Percentiles rank a stretch among this genome's conserved stretches.
phyloP scores from a whole-genome alignment of 2,329 filamentous ascomycete species.

The Sarocladium brachiariae region DNA sequence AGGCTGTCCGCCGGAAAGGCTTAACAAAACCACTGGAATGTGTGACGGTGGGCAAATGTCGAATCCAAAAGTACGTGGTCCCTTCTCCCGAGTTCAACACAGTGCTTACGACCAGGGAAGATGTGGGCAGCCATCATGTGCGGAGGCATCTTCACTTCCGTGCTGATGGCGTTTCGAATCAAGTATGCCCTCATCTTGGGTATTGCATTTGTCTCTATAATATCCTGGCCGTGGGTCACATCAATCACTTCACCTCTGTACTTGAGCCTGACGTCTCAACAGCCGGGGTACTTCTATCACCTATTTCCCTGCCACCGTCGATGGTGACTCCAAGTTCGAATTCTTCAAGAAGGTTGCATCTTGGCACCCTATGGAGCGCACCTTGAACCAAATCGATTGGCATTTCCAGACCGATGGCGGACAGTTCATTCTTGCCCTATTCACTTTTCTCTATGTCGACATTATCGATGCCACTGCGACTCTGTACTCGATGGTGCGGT shows the following conservation, averaged over 20 bases:
- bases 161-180: slow-evolving; percentile 73
- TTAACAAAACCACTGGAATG: slow-evolving; percentile 38
- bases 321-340: slow-evolving; percentile 58
- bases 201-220: slow-evolving; percentile 62
- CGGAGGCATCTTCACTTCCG: slow-evolving; percentile 70
- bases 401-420: slow-evolving; percentile 45
- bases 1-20: slow-evolving; percentile 57
- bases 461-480: slow-evolving; percentile 74
- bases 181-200: slow-evolving; percentile 71
- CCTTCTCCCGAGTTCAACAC: background rate
- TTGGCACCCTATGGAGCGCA: slow-evolving; percentile 62
- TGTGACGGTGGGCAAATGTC: slow-evolving; percentile 63
- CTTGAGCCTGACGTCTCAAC: background rate
- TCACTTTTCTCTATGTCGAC: slow-evolving; percentile 75
- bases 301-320: slow-evolving; percentile 60
- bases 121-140: slow-evolving; percentile 83
- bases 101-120: slow-evolving; percentile 25
- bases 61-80: slow-evolving; percentile 56
- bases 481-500: slow-evolving; percentile 75
- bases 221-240: slow-evolving; percentile 62
- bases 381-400: slow-evolving; percentile 61
- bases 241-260: background rate
- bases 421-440: slow-evolving; percentile 63
- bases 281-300: slow-evolving; percentile 62
- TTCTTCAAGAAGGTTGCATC: slow-evolving; percentile 69